These are phyloP conservation scores for Taphrina populina DNA, from an alignment of 1,139 yeast genomes.

Conservation along the genomic window DNA sequence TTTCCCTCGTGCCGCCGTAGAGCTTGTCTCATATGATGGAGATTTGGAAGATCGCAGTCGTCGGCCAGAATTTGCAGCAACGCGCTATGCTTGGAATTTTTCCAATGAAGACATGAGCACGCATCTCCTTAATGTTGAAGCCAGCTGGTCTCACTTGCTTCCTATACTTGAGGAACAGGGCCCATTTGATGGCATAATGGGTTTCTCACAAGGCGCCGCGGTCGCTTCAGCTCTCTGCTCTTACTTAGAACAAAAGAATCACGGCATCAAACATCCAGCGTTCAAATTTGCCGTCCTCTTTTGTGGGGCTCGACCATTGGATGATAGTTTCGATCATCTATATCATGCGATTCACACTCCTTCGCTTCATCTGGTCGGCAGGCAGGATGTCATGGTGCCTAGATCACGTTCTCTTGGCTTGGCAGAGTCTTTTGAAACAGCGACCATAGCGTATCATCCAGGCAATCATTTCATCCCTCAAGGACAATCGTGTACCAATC, in stretches of 20 bases:
- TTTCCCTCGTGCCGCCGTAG: conserved; percentile 13
- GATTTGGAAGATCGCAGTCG: conserved; percentile 19
- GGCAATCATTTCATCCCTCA: conserved; percentile 84
- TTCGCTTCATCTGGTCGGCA: conserved; percentile 76
- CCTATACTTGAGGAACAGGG: conserved; percentile 63
- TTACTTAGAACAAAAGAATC: conserved; percentile 36
- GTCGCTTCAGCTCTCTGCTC: conserved; percentile 51
- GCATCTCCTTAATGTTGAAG: conserved; percentile 20
- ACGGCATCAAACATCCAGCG: conserved; percentile 48
- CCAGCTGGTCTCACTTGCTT: neutral
- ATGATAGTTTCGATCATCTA: conserved; percentile 53
- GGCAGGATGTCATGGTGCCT: conserved; percentile 80
- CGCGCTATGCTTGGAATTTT: conserved; percentile 18
- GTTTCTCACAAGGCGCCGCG: conserved; percentile 94
- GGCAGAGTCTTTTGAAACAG: conserved; percentile 54
- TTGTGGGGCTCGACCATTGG: conserved; percentile 70
- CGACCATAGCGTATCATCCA: conserved; percentile 59
- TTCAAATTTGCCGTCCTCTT: conserved; percentile 73
- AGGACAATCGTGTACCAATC: conserved; percentile 21
- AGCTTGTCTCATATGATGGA: conserved; percentile 17
- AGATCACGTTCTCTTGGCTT: conserved; percentile 63
- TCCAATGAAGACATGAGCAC: conserved; percentile 16
- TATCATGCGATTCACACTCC: conserved; percentile 54
- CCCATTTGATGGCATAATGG: conserved; percentile 83
- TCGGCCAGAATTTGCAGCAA: neutral